These are phyloP conservation scores for Cercospora beticola DNA, from an alignment of 2,329 filamentous ascomycete genomes.

Conservation along the genomic window DNA sequence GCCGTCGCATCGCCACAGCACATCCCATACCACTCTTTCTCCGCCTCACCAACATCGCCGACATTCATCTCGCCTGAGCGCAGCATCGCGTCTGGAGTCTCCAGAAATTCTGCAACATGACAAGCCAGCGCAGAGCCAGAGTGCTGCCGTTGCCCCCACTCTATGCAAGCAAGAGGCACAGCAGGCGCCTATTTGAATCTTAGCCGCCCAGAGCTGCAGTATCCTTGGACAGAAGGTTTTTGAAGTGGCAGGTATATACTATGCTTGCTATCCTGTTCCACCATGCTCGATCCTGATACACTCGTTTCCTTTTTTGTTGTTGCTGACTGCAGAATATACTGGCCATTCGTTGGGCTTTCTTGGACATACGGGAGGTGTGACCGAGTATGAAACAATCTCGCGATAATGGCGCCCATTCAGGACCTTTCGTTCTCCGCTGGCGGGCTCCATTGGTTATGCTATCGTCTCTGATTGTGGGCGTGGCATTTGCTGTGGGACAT, in stretches of 20 bases:
- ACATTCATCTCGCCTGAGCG: not conserved
- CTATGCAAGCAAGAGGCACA: conserved; percentile 14
- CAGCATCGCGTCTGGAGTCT: not conserved
- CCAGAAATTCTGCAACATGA: not conserved
- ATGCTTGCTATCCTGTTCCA: not conserved
- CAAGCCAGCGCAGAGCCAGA: not conserved
- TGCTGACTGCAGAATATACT: not conserved
- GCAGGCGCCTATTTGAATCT: conserved; percentile 11
- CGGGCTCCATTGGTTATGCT: conserved; percentile 5
- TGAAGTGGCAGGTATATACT: conserved; percentile 6
- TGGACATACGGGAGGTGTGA: not conserved
- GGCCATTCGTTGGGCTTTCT: not conserved
- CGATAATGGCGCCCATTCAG: not conserved
- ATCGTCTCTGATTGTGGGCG: conserved; percentile 3
- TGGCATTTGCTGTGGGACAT: conserved; percentile 5
- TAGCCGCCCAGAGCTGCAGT: conserved; percentile 13
- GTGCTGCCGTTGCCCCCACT: not conserved
- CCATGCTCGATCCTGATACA: not conserved
- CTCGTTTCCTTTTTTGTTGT: not conserved
- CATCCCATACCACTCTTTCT: not conserved
- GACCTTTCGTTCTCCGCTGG: conserved; percentile 7
- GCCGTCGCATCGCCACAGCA: not conserved
- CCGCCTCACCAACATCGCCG: not conserved
- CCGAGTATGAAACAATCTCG: conserved; percentile 2
- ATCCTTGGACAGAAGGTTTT: not conserved